Conservation (phyloP, 805 yeast genomes). For the Maudiozyma bulderi region DNA sequence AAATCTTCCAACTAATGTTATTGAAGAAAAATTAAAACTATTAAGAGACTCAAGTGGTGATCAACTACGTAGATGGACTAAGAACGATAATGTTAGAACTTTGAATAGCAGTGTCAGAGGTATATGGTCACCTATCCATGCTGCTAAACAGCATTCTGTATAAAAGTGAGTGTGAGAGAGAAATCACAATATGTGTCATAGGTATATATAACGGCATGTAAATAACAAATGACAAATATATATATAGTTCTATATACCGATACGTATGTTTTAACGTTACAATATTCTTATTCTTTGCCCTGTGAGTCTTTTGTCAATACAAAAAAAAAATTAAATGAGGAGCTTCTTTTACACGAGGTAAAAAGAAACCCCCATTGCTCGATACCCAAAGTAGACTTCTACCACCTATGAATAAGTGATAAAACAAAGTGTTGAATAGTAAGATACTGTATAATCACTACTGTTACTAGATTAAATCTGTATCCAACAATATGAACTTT, state of each 20-base stretch:
- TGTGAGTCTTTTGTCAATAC: too few species aligned
- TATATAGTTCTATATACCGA: too few species aligned
- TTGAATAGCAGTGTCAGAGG: constrained; percentile 84
- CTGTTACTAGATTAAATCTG: too few species aligned
- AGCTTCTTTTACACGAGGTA: too few species aligned
- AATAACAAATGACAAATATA: neutral
- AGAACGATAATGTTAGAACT: constrained; percentile 71
- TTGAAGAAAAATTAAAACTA: constrained; percentile 54
- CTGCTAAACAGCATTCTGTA: constrained; percentile 15
- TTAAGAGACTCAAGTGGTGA: constrained; percentile 63
- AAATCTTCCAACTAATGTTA: constrained; percentile 53
- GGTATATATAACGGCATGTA: neutral
- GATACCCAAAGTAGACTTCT: too few species aligned
- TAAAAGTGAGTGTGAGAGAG: constrained; percentile 13
- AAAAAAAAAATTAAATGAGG: too few species aligned
- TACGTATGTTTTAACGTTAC: too few species aligned
- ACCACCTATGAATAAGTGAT: too few species aligned
- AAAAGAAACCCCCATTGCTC: too few species aligned
- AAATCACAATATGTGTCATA: neutral
- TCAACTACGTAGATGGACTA: constrained; percentile 44
- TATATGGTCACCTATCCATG: constrained; percentile 94
- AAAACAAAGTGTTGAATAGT: too few species aligned
- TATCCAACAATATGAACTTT: constrained; percentile 7
- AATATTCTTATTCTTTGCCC: too few species aligned
- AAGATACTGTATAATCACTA: too few species aligned